phyloP scores from a whole-genome alignment of 176 grass and related monocot genomes.

The Oryza brachyantha region DNA sequence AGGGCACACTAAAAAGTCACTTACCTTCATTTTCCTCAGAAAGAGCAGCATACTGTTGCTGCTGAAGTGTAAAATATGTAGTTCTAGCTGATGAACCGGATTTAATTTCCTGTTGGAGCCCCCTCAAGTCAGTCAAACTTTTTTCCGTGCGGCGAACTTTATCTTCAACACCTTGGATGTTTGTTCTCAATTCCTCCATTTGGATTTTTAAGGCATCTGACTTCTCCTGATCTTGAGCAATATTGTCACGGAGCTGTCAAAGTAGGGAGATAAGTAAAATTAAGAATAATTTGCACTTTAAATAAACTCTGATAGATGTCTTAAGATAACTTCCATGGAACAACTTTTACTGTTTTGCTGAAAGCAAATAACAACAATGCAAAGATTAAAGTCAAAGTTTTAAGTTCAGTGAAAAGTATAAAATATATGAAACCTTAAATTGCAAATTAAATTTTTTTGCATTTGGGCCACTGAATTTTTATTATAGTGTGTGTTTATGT shows the following conservation, averaged over 20 bases:
- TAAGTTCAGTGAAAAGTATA: not conserved
- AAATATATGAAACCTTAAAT: not conserved
- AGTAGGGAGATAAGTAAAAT: not conserved
- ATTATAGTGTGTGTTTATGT: not conserved
- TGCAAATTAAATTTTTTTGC: not conserved
- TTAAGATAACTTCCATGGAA: not conserved
- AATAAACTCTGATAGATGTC: constrained; percentile 3
- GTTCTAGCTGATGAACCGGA: constrained; percentile 63
- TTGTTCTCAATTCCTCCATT: constrained; percentile 77
- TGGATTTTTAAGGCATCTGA: constrained; percentile 79
- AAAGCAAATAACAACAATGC: constrained; percentile 11
- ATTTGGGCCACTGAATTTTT: not conserved
- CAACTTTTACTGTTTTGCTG: not conserved
- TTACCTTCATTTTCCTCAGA: constrained; percentile 96
- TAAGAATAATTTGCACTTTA: not conserved
- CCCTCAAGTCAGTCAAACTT: constrained; percentile 64
- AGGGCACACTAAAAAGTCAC: not conserved
- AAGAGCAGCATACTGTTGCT: constrained; percentile 73
- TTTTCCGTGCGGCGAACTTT: constrained; percentile 51
- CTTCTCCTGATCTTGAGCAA: constrained; percentile 92
- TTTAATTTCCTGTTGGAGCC: constrained; percentile 75
- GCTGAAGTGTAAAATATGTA: constrained; percentile 63
- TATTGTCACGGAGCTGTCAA: constrained; percentile 78
- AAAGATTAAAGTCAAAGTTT: not conserved
- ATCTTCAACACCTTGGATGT: constrained; percentile 45